Evolutionary conservation across 768 basidiomycete genomes (phyloP).

Genomic region (Lactifluus rugatus): DNA sequence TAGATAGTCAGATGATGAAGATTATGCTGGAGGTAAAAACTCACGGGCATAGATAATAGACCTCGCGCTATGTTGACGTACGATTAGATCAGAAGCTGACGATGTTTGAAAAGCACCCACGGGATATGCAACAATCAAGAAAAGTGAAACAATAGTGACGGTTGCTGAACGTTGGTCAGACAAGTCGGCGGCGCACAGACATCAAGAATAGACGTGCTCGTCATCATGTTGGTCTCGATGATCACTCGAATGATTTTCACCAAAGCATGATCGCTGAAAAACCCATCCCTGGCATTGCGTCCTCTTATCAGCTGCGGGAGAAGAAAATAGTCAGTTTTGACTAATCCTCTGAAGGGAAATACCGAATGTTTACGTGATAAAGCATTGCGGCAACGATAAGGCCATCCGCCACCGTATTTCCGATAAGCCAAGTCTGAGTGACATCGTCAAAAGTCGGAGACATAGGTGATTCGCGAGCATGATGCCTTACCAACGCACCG

Average conservation of each 20-base stretch:
- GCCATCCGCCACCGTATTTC: not conserved
- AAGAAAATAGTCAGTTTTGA: not conserved
- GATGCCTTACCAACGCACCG: not conserved
- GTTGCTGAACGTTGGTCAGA: too few relatives aligned
- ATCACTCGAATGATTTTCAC: conserved; percentile 20
- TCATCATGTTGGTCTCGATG: conserved; percentile 22
- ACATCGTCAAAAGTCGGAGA: not conserved
- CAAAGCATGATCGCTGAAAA: conserved; percentile 4
- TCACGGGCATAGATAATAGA: conserved; percentile 8
- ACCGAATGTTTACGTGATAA: not conserved
- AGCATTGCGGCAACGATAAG: conserved; percentile 5
- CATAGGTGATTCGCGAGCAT: not conserved
- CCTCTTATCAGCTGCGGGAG: not conserved
- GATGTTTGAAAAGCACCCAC: not conserved
- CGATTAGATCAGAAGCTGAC: not conserved
- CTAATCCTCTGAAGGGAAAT: not conserved
- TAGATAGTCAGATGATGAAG: not conserved
- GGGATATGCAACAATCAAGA: too few relatives aligned
- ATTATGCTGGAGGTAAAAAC: not conserved
- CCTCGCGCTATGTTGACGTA: not conserved
- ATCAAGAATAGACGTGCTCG: conserved; percentile 3
- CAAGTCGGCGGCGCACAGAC: too few relatives aligned
- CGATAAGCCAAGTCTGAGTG: conserved; percentile 1
- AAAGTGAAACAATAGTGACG: too few relatives aligned
- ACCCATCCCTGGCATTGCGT: not conserved